These are phyloP conservation scores for Tuber magnatum DNA, from an alignment of 495 filamentous ascomycete genomes.

Conservation along the genomic window DNA sequence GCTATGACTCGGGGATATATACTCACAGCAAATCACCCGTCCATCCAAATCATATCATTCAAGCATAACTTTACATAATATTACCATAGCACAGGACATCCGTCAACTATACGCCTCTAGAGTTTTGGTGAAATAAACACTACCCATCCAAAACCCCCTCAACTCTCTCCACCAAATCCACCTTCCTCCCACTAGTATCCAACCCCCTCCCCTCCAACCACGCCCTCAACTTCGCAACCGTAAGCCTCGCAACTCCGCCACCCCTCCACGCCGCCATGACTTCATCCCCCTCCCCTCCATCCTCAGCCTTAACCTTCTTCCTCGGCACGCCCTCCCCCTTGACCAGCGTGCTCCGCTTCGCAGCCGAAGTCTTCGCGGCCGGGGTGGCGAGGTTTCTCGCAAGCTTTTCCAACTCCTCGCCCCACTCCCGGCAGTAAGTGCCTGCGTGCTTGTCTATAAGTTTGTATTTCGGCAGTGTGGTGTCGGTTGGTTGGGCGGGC, in stretches of 20 bases:
- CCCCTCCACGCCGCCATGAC: conserved; percentile 57
- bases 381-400: not conserved
- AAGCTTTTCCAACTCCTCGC: conserved; percentile 55
- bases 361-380: conserved; percentile 9
- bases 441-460: conserved; percentile 85
- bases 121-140: conserved; percentile 4
- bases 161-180: conserved; percentile 67
- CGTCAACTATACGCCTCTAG: not conserved
- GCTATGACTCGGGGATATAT: not conserved
- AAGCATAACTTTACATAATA: not conserved
- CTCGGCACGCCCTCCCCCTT: conserved; percentile 49
- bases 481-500: conserved; percentile 71
- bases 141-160: conserved; percentile 68
- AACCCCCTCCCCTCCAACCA: conserved; percentile 59
- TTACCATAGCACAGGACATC: not conserved
- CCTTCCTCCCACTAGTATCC: conserved; percentile 62
- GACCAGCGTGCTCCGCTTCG: conserved; percentile 37
- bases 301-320: conserved; percentile 35
- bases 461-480: conserved; percentile 71
- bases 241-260: conserved; percentile 50
- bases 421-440: conserved; percentile 68
- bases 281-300: conserved; percentile 49
- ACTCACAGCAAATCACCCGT: not conserved
- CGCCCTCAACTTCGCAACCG: conserved; percentile 60
- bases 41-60: not conserved